phyloP scores from a whole-genome alignment of 1,139 yeast genomes.

The Geotrichum australiense region DNA sequence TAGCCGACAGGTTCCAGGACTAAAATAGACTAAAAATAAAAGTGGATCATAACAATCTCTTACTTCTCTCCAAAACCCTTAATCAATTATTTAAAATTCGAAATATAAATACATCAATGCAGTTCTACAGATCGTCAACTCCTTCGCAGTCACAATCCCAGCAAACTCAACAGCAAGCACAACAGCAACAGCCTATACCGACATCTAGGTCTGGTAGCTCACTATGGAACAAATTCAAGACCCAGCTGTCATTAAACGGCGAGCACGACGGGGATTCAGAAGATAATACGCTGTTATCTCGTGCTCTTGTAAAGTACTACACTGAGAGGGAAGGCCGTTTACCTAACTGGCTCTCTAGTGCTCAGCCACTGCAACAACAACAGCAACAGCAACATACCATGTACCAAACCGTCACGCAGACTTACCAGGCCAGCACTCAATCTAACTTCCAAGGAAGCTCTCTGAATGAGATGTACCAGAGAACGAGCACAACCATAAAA shows the following conservation, averaged over 20 bases:
- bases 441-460: slow-evolving; percentile 15
- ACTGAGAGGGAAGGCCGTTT: slow-evolving; percentile 21
- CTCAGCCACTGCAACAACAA: background rate
- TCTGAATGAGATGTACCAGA: slow-evolving; percentile 27
- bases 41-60: too few relatives aligned
- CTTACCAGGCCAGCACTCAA: background rate
- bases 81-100: too few relatives aligned
- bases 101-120: too few relatives aligned
- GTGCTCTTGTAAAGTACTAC: slow-evolving; percentile 33
- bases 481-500: slow-evolving; percentile 21
- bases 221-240: slow-evolving; percentile 17
- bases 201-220: too few relatives aligned
- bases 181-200: too few relatives aligned
- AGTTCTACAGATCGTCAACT: too few relatives aligned
- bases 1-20: too few relatives aligned
- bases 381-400: background rate
- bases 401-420: slow-evolving; percentile 4
- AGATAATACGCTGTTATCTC: slow-evolving; percentile 33
- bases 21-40: too few relatives aligned
- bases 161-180: too few relatives aligned
- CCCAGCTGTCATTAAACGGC: slow-evolving; percentile 26
- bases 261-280: slow-evolving; percentile 33
- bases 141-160: too few relatives aligned
- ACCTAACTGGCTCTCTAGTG: slow-evolving; percentile 26
- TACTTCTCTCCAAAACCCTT: too few relatives aligned